A percentile compares a stretch with the other conserved stretches of the same genome.
Conservation (phyloP, 2,329 filamentous ascomycete genomes). For the Pseudogymnoascus sp. region DNA sequence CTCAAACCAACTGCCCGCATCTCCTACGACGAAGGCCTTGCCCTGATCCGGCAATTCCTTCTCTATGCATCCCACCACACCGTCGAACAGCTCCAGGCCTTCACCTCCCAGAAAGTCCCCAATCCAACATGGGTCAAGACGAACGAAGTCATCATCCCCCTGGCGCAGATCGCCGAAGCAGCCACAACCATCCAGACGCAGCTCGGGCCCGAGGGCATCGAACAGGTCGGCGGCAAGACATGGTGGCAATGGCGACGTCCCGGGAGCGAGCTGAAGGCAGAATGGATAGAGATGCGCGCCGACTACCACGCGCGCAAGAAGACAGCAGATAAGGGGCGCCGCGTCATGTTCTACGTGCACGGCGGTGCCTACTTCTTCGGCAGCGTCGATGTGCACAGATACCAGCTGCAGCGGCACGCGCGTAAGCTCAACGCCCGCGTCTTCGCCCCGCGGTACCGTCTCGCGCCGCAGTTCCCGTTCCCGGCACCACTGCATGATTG, state of each 20-base stretch:
- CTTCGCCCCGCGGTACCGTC: conserved; percentile 76
- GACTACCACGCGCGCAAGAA: conserved; percentile 68
- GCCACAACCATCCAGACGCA: conserved; percentile 62
- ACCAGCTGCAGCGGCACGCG: conserved; percentile 93
- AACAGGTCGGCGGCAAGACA: conserved; percentile 66
- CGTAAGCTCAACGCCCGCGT: conserved; percentile 86
- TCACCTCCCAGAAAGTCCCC: conserved; percentile 87
- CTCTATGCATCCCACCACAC: conserved; percentile 78
- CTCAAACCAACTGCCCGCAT: conserved; percentile 83
- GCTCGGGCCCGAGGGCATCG: conserved; percentile 67
- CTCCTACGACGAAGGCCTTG: conserved; percentile 87
- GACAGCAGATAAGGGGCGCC: conserved; percentile 49
- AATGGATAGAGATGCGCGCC: conserved; percentile 94
- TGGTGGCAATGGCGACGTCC: conserved; percentile 87
- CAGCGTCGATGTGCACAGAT: conserved; percentile 92
- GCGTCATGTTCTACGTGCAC: conserved; percentile 89
- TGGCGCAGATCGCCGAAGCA: conserved; percentile 54
- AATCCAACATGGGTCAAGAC: conserved; percentile 80
- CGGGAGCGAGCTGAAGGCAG: conserved; percentile 59
- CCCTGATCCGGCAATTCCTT: conserved; percentile 80
- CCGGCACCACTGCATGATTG: conserved; percentile 89
- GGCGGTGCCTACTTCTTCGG: conserved; percentile 95
- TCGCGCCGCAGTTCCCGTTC: conserved; percentile 91
- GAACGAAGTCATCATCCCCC: conserved; percentile 57
- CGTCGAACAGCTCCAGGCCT: conserved; percentile 86